These are phyloP conservation scores for Usnea hakonensis DNA, from an alignment of 495 filamentous ascomycete genomes.

Conservation along the genomic window DNA sequence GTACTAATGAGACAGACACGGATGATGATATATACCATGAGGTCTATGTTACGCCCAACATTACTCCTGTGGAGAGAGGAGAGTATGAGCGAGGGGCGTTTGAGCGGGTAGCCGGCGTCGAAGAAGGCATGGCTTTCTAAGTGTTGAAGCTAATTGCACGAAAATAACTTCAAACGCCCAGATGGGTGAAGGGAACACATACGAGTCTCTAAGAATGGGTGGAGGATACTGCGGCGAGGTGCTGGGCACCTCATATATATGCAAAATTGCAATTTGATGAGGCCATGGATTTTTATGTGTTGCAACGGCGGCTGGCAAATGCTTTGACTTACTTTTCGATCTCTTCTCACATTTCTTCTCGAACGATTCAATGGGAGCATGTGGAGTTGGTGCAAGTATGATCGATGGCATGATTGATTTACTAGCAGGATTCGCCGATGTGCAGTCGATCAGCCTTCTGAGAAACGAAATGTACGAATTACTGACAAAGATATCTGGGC, in stretches of 20 bases:
- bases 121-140: slow-evolving; percentile 26
- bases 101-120: slow-evolving; percentile 16
- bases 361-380: background rate
- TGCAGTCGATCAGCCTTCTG: background rate
- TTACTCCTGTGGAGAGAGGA: slow-evolving; percentile 25
- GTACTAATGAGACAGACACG: slow-evolving; percentile 26
- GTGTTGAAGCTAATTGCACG: background rate
- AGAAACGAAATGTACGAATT: slow-evolving; percentile 6
- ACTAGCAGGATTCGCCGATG: background rate
- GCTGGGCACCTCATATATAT: slow-evolving; percentile 3
- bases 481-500: background rate
- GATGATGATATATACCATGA: slow-evolving; percentile 25
- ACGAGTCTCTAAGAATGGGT: background rate
- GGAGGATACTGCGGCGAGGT: background rate
- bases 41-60: slow-evolving; percentile 23
- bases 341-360: background rate
- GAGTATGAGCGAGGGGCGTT: slow-evolving; percentile 23
- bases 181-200: background rate
- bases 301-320: slow-evolving; percentile 11
- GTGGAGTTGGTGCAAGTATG: slow-evolving; percentile 2
- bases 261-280: background rate
- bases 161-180: background rate
- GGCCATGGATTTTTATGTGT: background rate
- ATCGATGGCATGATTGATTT: background rate
- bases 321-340: background rate